Evolutionary conservation across 2,329 filamentous ascomycete genomes (phyloP), one percentile per base, ranked within the genome.

Genomic region (Sphaerulina populicola): DNA sequence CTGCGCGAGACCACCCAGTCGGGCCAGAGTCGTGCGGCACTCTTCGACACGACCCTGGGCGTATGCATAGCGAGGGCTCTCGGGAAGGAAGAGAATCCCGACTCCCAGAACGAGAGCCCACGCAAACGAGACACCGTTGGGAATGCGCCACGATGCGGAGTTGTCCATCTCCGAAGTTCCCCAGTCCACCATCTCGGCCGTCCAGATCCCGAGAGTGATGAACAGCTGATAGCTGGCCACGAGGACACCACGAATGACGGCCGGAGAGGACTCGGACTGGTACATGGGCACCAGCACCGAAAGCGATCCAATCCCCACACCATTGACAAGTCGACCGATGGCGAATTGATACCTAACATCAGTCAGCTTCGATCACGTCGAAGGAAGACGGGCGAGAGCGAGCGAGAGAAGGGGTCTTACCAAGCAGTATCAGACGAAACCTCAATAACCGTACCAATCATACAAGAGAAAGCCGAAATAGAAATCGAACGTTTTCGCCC

Each of bases 241-340:
- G 39, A 85, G 76, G 31, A 78, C 76, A 58, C 81, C 81, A 58
- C 81, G 78, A 54, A 84, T 81, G 60, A 80, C 74, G 14, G 75
- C 73, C 3, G 82, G 82, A 1, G 78, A 74, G 47, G 74, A 80
- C 63, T 85, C 82, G 37, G 78, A 78, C 66, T 85, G 81, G 66
- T 81, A 84, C 74, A 85, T 80, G 52, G 82, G 81, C 2, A 84
- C 80, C 33, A 79, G 74, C 31, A 84, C 77, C 7, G 68, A 71
- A 14, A 73, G 62, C n/a, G 66, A 65, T 31, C 71, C 71, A 35
- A 73, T 68, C 40, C 71, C 71, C 7, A 73, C 55, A 59, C 71
- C 71, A 41, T 69, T 68, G 23, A 72, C 62, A 31, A 71, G 64
- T 44, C 71, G 67, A 18, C 71, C 71, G n/a, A 72, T 60, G 66